A percentile compares a stretch with the other conserved stretches of the same genome.
These are phyloP conservation scores for Cordyceps cicadae DNA, from an alignment of 2,329 filamentous ascomycete genomes.

Conservation along the genomic window DNA sequence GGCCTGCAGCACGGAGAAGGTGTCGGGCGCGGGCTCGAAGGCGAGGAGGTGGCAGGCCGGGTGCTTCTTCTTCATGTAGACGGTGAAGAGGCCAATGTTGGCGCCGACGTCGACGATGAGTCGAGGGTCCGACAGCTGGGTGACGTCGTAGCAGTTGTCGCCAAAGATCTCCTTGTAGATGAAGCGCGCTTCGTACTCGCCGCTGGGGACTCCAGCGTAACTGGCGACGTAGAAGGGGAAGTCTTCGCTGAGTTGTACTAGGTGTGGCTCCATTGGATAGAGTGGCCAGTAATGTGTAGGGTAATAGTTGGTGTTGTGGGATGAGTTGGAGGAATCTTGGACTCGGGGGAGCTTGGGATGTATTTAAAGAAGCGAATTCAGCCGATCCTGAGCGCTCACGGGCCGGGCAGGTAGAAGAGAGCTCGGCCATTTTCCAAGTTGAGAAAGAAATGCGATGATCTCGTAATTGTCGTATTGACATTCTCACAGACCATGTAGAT, in stretches of 20 bases:
- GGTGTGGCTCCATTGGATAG: neutral
- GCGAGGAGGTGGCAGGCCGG: slow-evolving; percentile 18
- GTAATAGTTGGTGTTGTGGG: neutral
- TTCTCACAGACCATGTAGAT: neutral
- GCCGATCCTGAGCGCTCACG: neutral
- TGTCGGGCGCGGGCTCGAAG: slow-evolving; percentile 20
- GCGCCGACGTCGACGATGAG: slow-evolving; percentile 20
- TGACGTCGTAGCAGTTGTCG: slow-evolving; percentile 17
- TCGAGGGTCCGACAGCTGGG: slow-evolving; percentile 10
- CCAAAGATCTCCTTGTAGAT: slow-evolving; percentile 19
- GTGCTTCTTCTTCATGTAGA: slow-evolving; percentile 20
- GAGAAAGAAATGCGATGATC: neutral
- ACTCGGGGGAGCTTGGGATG: neutral
- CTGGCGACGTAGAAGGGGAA: slow-evolving; percentile 3
- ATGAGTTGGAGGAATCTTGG: too few species aligned
- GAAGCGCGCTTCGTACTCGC: slow-evolving; percentile 14
- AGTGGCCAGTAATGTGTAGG: neutral
- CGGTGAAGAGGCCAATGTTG: slow-evolving; percentile 20
- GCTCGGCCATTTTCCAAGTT: neutral
- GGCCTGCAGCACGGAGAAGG: slow-evolving; percentile 11
- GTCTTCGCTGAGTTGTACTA: neutral
- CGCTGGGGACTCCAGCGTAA: slow-evolving; percentile 1
- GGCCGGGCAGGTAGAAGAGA: neutral
- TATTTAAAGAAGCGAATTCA: neutral
- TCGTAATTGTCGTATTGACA: neutral